Base-by-base conservation (phyloP, 805 yeast species). In the Candida maris region DNA sequence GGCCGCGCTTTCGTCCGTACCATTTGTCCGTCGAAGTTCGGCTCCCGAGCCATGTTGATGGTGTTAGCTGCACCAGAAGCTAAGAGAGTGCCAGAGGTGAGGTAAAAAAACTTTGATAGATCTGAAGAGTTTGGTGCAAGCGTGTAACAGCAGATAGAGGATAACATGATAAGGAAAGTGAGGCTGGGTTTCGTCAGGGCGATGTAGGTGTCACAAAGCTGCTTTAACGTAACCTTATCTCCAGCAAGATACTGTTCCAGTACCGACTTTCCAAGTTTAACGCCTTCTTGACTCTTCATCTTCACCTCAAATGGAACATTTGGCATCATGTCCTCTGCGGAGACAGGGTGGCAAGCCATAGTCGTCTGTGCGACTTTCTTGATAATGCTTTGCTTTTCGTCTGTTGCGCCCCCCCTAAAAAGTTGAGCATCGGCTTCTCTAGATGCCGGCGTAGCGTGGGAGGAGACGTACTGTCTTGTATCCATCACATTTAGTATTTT, bases 31-130 rank as follows among this genome's bases (percentile, higher is more conserved):
- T 93, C 98, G 54, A 79, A 93, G 15, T 77, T 83, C 1, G 96
- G 96, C 61, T 93, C 98, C 48, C 98, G 70, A 2, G 88, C 97
- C 95, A 89, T 91, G 56, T 93, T 93, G 32, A 93, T 87, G 3
- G 97, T 95, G 62, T 93, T 93, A 2, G 98, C 98, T 2, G 96
- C 80, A 8, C 95, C 94, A 0, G 96, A 87, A 46, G 93, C 77
- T 22, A 93, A 63, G 1, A 91, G 76, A 0, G 97, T 93, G 12
- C 98, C 98, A 0, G 72, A 60, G 0, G 96, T 85, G 21, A 93
- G 67, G 47, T 79, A 78, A 21, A 85, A 51, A 32, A 93, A 70
- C 44, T 85, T 81, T 5, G 76, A 65, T 3, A 91, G 59, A 1
- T 93, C 77, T 0, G 88, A 86, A 8, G 89, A 77, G 46, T 73